Evolutionary conservation across 768 basidiomycete genomes (phyloP), one percentile per base, ranked within the genome.

Genomic region (Butyriboletus loyo): DNA sequence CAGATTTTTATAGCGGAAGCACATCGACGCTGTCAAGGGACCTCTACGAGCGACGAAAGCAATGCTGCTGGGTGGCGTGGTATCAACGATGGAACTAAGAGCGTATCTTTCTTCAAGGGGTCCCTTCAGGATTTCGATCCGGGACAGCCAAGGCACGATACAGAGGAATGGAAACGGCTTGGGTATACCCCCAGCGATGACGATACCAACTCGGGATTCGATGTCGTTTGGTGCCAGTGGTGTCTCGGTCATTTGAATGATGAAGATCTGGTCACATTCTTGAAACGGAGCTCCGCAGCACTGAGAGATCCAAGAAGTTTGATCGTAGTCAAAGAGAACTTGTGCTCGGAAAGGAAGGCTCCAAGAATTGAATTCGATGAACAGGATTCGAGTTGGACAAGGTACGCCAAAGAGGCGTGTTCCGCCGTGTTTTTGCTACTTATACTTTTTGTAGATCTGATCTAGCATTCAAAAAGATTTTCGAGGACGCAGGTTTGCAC

Each of bases 141-240:
- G 9, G 68, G 75, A 6, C 72, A 70, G 13, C 77, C 81, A 1
- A 53, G 45, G 40, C 46, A 43, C 7, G 35, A 49, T 35, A 73
- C 73, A 5, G 76, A 69, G 34, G 76, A 81, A 53, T 66, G 88
- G 25, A 87, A 84, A 45, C 82, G 87, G 14, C 73, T 92, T 7
- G 91, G 91, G 4, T 82, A 80, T 64, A 71, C 71, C n/a, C 75
- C 78, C 35, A 80, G 75, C 36, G 78, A 78, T 22, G 82, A 79
- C 46, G 80, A 81, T 31, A 66, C 74, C n/a, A 69, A 76, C 19
- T 72, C 76, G 39, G 81, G 81, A 1, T 98, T 93, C 70, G 96
- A 99, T 69, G 81, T 94, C 48, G 80, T 96, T 52, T 94, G 92
- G 95, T 92, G 91, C 62, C 96, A 99, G 68, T 98, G 96, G 96